These are phyloP conservation scores for Fusarium sp. DNA, from an alignment of 2,329 filamentous ascomycete genomes.

Conservation along the genomic window DNA sequence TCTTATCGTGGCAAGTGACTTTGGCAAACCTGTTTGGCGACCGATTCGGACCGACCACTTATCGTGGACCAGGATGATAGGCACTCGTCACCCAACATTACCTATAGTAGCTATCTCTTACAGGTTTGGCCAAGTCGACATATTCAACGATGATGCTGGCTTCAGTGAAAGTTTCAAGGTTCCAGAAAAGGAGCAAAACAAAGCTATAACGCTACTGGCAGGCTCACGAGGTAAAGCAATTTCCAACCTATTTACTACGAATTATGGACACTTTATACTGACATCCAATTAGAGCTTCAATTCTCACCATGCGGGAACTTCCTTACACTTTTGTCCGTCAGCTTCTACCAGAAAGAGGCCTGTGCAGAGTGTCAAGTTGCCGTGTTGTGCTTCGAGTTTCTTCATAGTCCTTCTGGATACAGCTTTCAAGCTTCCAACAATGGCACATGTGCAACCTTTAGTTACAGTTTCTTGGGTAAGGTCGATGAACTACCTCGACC, in stretches of 20 bases:
- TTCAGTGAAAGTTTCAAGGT: not conserved
- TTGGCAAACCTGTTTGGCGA: not conserved
- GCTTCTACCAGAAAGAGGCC: not conserved
- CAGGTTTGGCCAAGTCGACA: not conserved
- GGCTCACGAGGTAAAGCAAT: not conserved
- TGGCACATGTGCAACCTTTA: not conserved
- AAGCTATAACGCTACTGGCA: not conserved
- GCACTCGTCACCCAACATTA: not conserved
- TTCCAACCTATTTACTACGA: fast-evolving
- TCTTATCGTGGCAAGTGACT: not conserved
- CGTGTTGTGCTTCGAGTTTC: not conserved
- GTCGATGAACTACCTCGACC: not conserved
- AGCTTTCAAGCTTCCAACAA: not conserved
- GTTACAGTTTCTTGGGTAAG: not conserved
- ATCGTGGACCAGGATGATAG: not conserved
- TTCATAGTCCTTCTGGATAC: not conserved
- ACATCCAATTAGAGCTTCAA: not conserved
- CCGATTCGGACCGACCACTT: not conserved
- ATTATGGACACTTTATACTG: not conserved
- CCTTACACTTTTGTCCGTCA: not conserved
- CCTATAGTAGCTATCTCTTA: not conserved
- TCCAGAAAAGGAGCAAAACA: fast-evolving
- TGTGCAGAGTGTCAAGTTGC: not conserved
- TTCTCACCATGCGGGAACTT: not conserved
- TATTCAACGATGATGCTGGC: not conserved